Conservation (phyloP, 2,329 filamentous ascomycete species). For the Scopulariopsis brevicaulis region DNA sequence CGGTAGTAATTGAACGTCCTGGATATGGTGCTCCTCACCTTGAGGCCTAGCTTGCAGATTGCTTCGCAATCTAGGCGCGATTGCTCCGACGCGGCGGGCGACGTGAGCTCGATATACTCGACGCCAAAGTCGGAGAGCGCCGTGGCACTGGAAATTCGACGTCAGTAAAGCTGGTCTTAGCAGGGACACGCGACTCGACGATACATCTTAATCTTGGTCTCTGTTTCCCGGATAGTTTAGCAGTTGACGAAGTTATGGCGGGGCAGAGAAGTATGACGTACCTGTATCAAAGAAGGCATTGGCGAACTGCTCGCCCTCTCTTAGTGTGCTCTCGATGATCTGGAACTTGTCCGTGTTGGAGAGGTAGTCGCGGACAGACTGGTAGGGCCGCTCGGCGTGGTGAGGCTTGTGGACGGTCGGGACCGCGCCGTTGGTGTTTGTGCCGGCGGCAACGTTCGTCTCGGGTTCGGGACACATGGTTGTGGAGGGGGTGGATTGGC, state of each 20-base stretch:
- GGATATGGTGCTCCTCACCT: constrained; percentile 25
- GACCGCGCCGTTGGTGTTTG: neutral
- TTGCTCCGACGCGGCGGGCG: constrained; percentile 74
- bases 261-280: constrained; percentile 20
- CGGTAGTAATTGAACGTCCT: constrained; percentile 15
- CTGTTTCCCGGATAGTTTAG: neutral
- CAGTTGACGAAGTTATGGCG: neutral
- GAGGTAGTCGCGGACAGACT: constrained; percentile 65
- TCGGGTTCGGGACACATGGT: neutral
- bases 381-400: constrained; percentile 34
- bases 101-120: constrained; percentile 64
- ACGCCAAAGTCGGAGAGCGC: constrained; percentile 68
- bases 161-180: neutral
- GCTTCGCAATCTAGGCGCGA: constrained; percentile 75
- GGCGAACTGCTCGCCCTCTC: constrained; percentile 76
- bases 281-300: constrained; percentile 67
- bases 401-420: neutral
- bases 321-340: constrained; percentile 54
- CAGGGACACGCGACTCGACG: neutral
- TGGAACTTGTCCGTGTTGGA: constrained; percentile 35
- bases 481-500: neutral
- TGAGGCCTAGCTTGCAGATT: constrained; percentile 83
- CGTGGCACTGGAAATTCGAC: constrained; percentile 10
- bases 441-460: neutral
- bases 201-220: constrained; percentile 11